These are phyloP conservation scores for Euphorbia schlechtendalii DNA, from an alignment of 441 rosid genomes.

Conservation along the genomic window DNA sequence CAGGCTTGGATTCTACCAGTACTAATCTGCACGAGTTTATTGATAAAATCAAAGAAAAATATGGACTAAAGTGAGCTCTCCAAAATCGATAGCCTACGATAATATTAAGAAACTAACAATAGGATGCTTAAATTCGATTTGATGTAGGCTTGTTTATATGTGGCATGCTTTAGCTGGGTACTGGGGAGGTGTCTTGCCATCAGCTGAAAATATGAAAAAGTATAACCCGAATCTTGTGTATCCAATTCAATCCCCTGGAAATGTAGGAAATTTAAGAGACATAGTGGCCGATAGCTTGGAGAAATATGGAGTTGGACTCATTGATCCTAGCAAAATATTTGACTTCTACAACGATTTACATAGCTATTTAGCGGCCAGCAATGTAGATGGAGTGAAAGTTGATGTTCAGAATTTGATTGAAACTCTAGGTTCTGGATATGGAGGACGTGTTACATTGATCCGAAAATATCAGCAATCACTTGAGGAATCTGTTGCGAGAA, in stretches of 20 bases:
- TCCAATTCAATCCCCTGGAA: conserved; percentile 67
- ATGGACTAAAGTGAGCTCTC: conserved; percentile 37
- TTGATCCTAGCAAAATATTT: conserved; percentile 45
- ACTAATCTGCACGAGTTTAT: conserved; percentile 33
- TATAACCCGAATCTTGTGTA: conserved; percentile 52
- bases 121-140: background rate
- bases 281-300: conserved; percentile 52
- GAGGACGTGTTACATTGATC: conserved; percentile 57
- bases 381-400: conserved; percentile 70
- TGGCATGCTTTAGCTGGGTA: conserved; percentile 77
- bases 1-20: conserved; percentile 29
- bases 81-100: conserved; percentile 1
- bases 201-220: conserved; percentile 47
- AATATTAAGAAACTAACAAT: background rate
- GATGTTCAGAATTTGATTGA: conserved; percentile 67
- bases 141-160: conserved; percentile 50
- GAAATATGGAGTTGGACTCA: conserved; percentile 59
- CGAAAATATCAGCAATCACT: conserved; percentile 57
- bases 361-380: conserved; percentile 47
- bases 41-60: conserved; percentile 31
- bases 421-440: conserved; percentile 52
- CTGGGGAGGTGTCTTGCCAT: conserved; percentile 75
- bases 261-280: conserved; percentile 45
- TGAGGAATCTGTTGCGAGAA: conserved; percentile 45
- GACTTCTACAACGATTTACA: conserved; percentile 67